Conservation (phyloP, 176 grass and related monocot species). For the Areca catechu region DNA sequence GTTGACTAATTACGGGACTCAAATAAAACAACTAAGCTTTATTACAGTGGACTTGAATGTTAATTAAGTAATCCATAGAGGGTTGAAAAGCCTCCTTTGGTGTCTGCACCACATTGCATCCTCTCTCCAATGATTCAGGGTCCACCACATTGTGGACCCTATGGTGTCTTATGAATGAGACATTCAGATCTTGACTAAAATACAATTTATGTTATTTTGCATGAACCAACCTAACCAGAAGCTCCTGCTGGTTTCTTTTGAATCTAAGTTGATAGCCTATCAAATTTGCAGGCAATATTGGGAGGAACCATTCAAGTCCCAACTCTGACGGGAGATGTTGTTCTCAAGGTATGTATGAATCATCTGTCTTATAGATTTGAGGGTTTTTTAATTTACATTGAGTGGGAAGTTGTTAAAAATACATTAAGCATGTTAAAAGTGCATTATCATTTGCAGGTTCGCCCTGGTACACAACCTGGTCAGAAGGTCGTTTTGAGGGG, state of each 20-base stretch:
- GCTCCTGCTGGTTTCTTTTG: constrained; percentile 3
- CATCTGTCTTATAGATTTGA: background rate
- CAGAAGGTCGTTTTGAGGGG: constrained; percentile 96
- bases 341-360: constrained; percentile 13
- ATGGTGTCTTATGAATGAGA: too few relatives aligned
- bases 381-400: background rate
- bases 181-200: background rate
- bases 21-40: too few relatives aligned
- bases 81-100: too few relatives aligned
- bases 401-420: background rate
- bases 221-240: background rate
- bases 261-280: constrained; percentile 13
- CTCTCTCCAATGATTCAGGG: too few relatives aligned
- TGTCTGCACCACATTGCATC: too few relatives aligned
- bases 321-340: constrained; percentile 11
- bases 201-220: background rate
- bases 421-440: background rate
- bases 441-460: constrained; percentile 42
- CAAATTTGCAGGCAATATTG: constrained; percentile 25
- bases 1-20: too few relatives aligned
- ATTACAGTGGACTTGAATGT: too few relatives aligned
- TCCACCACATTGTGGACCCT: too few relatives aligned
- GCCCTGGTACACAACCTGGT: constrained; percentile 85
- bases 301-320: constrained; percentile 8
- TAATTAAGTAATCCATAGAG: too few relatives aligned